Conservation (phyloP, 1,139 yeast genomes). For the Magnusiomyces ingens region DNA sequence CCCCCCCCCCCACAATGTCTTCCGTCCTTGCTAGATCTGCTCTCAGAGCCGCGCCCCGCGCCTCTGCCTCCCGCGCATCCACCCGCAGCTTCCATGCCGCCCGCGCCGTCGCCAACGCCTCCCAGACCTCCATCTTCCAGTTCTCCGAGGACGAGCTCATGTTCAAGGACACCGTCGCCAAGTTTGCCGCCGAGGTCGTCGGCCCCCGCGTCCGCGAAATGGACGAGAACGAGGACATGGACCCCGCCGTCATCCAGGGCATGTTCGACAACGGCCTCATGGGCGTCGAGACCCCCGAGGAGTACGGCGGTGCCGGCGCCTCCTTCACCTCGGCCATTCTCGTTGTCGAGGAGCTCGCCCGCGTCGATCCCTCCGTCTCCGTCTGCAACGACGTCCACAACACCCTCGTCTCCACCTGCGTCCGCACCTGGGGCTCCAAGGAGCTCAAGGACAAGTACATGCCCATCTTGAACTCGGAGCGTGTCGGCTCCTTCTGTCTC, state of each 20-base stretch:
- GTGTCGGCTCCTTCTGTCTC: slow-evolving; percentile 38
- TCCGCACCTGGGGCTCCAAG: slow-evolving; percentile 37
- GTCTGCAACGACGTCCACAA: slow-evolving; percentile 42
- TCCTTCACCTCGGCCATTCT: slow-evolving; percentile 40
- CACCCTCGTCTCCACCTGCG: slow-evolving; percentile 39
- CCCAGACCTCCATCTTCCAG: slow-evolving; percentile 13
- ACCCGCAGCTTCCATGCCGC: background rate
- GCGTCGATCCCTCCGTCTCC: slow-evolving; percentile 39
- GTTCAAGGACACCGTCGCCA: slow-evolving; percentile 37
- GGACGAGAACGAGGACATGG: slow-evolving; percentile 41
- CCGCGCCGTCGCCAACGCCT: background rate
- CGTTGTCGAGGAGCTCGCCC: slow-evolving; percentile 41
- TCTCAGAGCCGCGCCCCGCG: background rate
- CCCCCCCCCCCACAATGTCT: background rate
- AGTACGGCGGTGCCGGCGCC: slow-evolving; percentile 42
- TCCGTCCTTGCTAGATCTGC: background rate
- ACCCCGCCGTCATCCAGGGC: slow-evolving; percentile 31
- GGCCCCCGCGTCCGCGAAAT: slow-evolving; percentile 38
- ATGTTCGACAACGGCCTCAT: slow-evolving; percentile 39
- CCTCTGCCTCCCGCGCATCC: background rate
- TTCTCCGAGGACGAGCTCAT: slow-evolving; percentile 38
- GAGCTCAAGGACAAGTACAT: slow-evolving; percentile 35
- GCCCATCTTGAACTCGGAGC: slow-evolving; percentile 35
- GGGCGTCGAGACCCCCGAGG: slow-evolving; percentile 43
- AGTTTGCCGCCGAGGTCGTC: slow-evolving; percentile 37